These are phyloP conservation scores for Diaporthe caulivora DNA, from an alignment of 2,329 filamentous ascomycete species.

Conservation along the genomic window DNA sequence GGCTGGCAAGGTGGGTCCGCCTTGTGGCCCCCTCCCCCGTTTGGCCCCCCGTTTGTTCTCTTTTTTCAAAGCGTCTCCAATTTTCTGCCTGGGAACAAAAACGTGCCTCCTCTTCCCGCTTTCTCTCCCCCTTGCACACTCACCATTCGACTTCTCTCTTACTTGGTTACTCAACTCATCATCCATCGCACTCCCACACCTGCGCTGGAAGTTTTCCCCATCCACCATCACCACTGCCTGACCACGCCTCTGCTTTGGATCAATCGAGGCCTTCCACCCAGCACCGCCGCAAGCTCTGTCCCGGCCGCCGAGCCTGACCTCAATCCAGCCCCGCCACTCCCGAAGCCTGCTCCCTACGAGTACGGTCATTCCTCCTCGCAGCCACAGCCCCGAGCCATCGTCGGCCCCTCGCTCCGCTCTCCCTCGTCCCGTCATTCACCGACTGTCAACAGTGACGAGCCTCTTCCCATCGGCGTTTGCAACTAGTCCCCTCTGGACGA, in stretches of 20 bases:
- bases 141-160: slow-evolving; percentile 19
- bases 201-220: slow-evolving; percentile 30
- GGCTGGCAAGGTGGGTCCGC: neutral
- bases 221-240: slow-evolving; percentile 21
- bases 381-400: slow-evolving; percentile 21
- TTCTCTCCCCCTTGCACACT: neutral
- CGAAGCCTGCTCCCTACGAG: slow-evolving; percentile 33
- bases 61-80: slow-evolving; percentile 31
- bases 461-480: neutral
- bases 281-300: slow-evolving; percentile 6
- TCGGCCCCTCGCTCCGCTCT: slow-evolving; percentile 10
- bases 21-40: neutral
- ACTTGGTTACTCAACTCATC: slow-evolving; percentile 14
- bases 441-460: slow-evolving; percentile 19
- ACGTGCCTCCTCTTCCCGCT: slow-evolving; percentile 27
- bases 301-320: slow-evolving; percentile 22
- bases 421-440: neutral
- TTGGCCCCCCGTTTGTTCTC: slow-evolving; percentile 22
- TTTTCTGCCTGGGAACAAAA: slow-evolving; percentile 34
- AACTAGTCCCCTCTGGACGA: slow-evolving; percentile 32
- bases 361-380: slow-evolving; percentile 29
- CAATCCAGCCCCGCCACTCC: slow-evolving; percentile 28
- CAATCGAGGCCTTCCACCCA: slow-evolving; percentile 7
- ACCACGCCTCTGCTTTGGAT: slow-evolving; percentile 3
- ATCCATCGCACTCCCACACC: slow-evolving; percentile 30